Evolutionary conservation across 1,139 yeast species (phyloP), one percentile per base, ranked within the genome.

Genomic region (Yueomyces sp.): DNA sequence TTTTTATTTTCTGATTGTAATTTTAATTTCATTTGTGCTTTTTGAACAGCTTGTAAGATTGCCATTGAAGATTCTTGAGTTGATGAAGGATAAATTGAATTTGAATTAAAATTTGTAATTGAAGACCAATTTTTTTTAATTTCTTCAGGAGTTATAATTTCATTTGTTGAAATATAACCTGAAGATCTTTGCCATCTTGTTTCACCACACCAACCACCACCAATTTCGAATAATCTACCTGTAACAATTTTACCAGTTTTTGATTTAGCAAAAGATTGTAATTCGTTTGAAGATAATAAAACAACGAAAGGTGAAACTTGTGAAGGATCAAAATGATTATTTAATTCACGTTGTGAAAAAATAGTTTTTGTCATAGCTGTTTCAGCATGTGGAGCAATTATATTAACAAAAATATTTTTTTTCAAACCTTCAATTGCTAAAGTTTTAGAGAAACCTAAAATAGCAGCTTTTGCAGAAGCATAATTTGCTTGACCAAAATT

Each of bases 401-500:
- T 73, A 62, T 89, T 85, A 47, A 79, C 91, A 59, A 72, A 72
- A 55, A 91, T 85, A 60, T 81, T 79, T 59, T 69, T 62, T 65
- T 76, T 86, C 48, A 78, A 77, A 56, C 98, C 98, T 68, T 91
- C 98, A 51, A 83, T 71, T 28, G 97, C 96, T 50, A 86, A 64
- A 38, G 96, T 83, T 63, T 76, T 79, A 33, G 95, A 73, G 56
- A 91, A 75, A 34, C 96, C 96, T 42, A 87, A 66, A 49, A 91
- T 78, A 32, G 89, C 97, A 46, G 84, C 77, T 69, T 91, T 91
- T 42, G 97, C 96, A 41, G 96, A 78, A 34, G 96, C 79, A 63
- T 91, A 91, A 70, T 91, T 91, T 47, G 96, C 84, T 69, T 91
- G 98, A 42, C 98, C 98, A 66, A 91, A 91, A 70, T 84, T 86